Conservation (phyloP, 768 basidiomycete genomes). For the Suillus alpinus region DNA sequence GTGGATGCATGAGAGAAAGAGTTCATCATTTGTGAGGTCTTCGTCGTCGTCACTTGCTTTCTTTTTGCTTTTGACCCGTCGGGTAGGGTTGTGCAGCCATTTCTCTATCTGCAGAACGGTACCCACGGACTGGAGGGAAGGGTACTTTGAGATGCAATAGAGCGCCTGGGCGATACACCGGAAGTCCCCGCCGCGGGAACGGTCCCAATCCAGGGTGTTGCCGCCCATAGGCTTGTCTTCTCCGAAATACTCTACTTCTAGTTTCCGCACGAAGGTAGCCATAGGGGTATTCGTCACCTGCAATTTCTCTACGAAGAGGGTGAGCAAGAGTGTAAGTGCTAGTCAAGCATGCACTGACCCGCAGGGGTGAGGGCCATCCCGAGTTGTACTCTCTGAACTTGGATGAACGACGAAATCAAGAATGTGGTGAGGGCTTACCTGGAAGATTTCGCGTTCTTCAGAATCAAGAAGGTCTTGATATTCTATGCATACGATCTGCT, state of each 20-base stretch:
- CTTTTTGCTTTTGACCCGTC: conserved; percentile 20
- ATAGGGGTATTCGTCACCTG: conserved; percentile 62
- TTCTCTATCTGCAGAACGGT: conserved; percentile 43
- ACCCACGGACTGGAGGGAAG: conserved; percentile 26
- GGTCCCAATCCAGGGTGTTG: conserved; percentile 48
- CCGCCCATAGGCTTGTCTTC: conserved; percentile 34
- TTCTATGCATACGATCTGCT: conserved; percentile 81
- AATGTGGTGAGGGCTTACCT: conserved; percentile 40
- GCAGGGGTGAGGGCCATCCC: conserved; percentile 76
- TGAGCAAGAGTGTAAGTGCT: background rate
- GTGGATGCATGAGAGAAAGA: conserved; percentile 33
- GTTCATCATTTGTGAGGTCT: conserved; percentile 28
- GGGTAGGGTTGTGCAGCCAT: conserved; percentile 40
- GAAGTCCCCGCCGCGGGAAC: conserved; percentile 51
- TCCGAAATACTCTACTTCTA: conserved; percentile 47
- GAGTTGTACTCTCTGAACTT: conserved; percentile 64
- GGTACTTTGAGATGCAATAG: conserved; percentile 46
- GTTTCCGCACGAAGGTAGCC: conserved; percentile 54
- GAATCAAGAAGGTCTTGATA: conserved; percentile 56
- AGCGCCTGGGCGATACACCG: conserved; percentile 56
- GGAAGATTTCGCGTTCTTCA: conserved; percentile 69
- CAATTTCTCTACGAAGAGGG: conserved; percentile 51
- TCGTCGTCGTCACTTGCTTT: conserved; percentile 15
- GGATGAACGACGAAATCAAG: background rate
- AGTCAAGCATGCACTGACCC: conserved; percentile 33